Percentiles rank a stretch among this genome's conserved stretches.
These are phyloP conservation scores for Penicillium sp. DNA, from an alignment of 2,329 filamentous ascomycete species.

Conservation along the genomic window DNA sequence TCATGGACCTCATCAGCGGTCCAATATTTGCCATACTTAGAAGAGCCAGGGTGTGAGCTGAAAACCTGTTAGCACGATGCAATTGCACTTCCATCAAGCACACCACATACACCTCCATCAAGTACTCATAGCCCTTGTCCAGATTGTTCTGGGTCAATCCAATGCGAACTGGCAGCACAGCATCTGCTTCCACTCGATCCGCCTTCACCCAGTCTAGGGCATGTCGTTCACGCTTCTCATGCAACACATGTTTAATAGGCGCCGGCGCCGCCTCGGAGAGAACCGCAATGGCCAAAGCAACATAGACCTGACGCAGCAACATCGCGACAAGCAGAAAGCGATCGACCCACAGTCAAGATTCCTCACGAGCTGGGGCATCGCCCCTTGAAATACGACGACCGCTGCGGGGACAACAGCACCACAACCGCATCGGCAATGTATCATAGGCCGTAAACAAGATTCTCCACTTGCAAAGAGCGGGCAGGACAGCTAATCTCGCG, in stretches of 20 bases:
- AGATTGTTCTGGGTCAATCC: slow-evolving; percentile 50
- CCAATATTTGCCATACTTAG: slow-evolving; percentile 48
- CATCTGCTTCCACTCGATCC: slow-evolving; percentile 36
- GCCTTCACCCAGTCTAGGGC: slow-evolving; percentile 42
- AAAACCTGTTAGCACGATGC: slow-evolving; percentile 1
- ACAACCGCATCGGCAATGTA: neutral
- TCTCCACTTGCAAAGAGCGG: slow-evolving; percentile 4
- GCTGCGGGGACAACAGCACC: neutral
- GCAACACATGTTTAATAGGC: slow-evolving; percentile 41
- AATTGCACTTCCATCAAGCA: neutral
- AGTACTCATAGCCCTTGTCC: slow-evolving; percentile 45
- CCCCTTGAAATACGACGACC: slow-evolving; percentile 18
- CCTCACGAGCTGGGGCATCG: neutral
- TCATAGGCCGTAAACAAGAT: slow-evolving; percentile 10
- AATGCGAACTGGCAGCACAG: slow-evolving; percentile 49
- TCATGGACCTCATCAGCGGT: slow-evolving; percentile 46
- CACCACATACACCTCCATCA: slow-evolving; percentile 44
- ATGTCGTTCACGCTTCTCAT: slow-evolving; percentile 43
- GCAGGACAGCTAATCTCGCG: slow-evolving; percentile 4
- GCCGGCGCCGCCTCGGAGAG: slow-evolving; percentile 29
- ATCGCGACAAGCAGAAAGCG: slow-evolving; percentile 6
- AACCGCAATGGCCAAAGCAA: slow-evolving; percentile 23
- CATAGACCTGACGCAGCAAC: slow-evolving; percentile 18
- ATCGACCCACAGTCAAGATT: neutral
- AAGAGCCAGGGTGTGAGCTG: slow-evolving; percentile 45